Conservation (phyloP, 2,329 filamentous ascomycete species). For the Phialophora verrucosa region DNA sequence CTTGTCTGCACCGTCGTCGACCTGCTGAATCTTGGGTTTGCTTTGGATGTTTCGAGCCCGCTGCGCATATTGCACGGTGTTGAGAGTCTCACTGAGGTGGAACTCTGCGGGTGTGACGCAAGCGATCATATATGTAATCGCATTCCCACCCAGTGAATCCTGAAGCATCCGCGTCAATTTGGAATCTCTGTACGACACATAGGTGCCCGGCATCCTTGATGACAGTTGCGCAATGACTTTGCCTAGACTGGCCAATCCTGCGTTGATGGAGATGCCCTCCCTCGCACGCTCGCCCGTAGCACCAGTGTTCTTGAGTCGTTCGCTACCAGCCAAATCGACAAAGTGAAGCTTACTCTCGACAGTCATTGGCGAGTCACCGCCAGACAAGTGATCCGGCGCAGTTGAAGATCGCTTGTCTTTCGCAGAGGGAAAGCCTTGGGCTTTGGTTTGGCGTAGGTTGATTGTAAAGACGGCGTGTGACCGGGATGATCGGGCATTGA, state of each 20-base stretch:
- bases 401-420: conserved; percentile 86
- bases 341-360: conserved; percentile 99
- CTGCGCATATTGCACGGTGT: conserved; percentile 97
- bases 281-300: conserved; percentile 92
- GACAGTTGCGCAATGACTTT: conserved; percentile 99
- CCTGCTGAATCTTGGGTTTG: conserved; percentile 93
- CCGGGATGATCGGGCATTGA: conserved; percentile 96
- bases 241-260: conserved; percentile 87
- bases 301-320: conserved; percentile 94
- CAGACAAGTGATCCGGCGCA: conserved; percentile 77
- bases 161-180: conserved; percentile 92
- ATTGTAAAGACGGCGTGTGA: conserved; percentile 97
- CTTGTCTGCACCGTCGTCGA: conserved; percentile 88
- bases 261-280: conserved; percentile 98
- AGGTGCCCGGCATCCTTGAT: conserved; percentile 80
- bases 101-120: conserved; percentile 97
- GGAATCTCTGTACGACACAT: conserved; percentile 98
- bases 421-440: conserved; percentile 71
- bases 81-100: conserved; percentile 94
- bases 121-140: conserved; percentile 99
- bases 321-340: conserved; percentile 95
- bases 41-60: conserved; percentile 95
- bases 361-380: conserved; percentile 72
- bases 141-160: conserved; percentile 94
- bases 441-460: conserved; percentile 70